Evolutionary conservation across 345 rosid genomes (phyloP).

Genomic region (Euphorbia lathyris): DNA sequence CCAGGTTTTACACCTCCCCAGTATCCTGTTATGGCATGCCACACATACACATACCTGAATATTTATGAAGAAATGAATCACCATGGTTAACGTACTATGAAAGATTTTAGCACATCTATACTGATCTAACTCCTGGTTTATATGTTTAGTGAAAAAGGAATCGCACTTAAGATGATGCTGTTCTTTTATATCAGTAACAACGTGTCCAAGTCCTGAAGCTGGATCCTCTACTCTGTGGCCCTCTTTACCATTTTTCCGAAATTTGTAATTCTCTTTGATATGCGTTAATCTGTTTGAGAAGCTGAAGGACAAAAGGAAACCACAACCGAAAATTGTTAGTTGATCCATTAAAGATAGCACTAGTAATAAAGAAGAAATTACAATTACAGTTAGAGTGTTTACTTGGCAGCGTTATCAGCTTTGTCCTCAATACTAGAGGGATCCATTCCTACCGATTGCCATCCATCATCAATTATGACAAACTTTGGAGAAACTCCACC

Average conservation of each 20-base stretch:
- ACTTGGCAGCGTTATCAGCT: slow-evolving; percentile 70
- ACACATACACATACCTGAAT: slow-evolving; percentile 50
- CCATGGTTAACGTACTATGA: not conserved
- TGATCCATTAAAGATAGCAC: not conserved
- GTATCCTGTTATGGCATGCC: slow-evolving; percentile 72
- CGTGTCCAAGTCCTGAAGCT: slow-evolving; percentile 50
- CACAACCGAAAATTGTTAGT: not conserved
- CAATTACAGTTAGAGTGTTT: slow-evolving; percentile 13
- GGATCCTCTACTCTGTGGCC: slow-evolving; percentile 59
- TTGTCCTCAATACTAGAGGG: slow-evolving; percentile 29
- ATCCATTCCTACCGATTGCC: slow-evolving; percentile 77
- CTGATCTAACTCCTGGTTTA: not conserved
- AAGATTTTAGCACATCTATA: not conserved
- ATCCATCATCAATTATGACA: slow-evolving; percentile 66
- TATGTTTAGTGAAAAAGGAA: not conserved
- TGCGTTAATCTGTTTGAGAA: slow-evolving; percentile 57
- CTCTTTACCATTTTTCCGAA: slow-evolving; percentile 58
- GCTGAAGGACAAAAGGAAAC: slow-evolving; percentile 31
- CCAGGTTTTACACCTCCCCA: slow-evolving; percentile 67
- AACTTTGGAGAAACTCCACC: slow-evolving; percentile 64
- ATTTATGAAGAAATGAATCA: not conserved
- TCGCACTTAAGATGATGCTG: slow-evolving; percentile 50
- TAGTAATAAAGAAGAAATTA: not conserved
- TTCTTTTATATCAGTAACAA: slow-evolving; percentile 52
- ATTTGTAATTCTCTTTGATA: slow-evolving; percentile 63